Base-by-base conservation (phyloP, 352 stramenopile genomes). In the Pythium aristosporum region DNA sequence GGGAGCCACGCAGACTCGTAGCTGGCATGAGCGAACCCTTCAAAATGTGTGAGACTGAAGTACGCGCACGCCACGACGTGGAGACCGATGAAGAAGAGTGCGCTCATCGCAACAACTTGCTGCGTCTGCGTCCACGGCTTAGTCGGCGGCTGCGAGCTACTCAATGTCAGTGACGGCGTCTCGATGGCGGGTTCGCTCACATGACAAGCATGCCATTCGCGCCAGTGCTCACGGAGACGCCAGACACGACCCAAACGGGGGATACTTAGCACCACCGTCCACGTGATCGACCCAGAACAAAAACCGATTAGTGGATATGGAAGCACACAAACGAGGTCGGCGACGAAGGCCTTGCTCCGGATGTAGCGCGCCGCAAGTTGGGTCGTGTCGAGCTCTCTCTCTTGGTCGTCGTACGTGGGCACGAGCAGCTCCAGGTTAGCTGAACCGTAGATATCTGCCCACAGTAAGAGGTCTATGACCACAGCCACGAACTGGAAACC, bases 381-480 rank as follows among this genome's bases (percentile, higher is more conserved):
- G 3, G 18, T 58, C 49, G 20, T 69, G 1, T 71, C 50, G 3
- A 62, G 44, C 21, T 77, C 28, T 37, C 68, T 78, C 55, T 81
- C 79, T 16, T 72, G 53, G 16, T 67, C 71, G 12, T 59, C 52
- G 1, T 23, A 43, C 6, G 49, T 71, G 47, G 65, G 72, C 2
- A 64, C 67, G 10, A 32, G 20, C 20, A 67, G 18, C 28, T 69
- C 61, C 39, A 89, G 43, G 34, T 89, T 77, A 8, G 79, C 64
- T 20, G 75, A 85, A 23, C 85, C 18, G 59, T 86, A 89, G 16
- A 86, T 65, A 32, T 89, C 80, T 0, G 65, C 28, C 6, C 58
- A 54, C 6, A 87, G 64, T 0, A 80, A 10, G 13, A 87, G 21
- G 58, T 87, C 80, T 13, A 71, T 34, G 6, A 76, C 0, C 7